A percentile compares a stretch with the other conserved stretches of the same genome.
Conservation (phyloP, 768 basidiomycete genomes). For the Termitomyces sp. region DNA sequence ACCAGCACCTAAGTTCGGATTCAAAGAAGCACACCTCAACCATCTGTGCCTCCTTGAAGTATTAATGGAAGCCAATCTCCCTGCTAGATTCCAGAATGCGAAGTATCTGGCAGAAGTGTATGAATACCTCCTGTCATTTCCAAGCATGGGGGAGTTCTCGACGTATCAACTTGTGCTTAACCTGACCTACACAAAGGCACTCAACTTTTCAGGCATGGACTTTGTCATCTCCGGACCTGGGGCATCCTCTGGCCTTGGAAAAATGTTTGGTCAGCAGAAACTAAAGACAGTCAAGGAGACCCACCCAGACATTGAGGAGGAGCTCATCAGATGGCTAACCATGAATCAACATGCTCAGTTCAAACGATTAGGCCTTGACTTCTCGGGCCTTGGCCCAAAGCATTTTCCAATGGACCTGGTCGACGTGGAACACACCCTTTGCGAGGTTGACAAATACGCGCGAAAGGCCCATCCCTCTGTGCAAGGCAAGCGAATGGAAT, state of each 20-base stretch:
- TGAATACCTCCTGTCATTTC: constrained; percentile 53
- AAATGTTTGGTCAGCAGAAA: constrained; percentile 51
- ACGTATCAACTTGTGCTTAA: constrained; percentile 64
- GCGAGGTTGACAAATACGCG: constrained; percentile 77
- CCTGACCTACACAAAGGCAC: constrained; percentile 49
- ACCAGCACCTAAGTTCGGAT: constrained; percentile 56
- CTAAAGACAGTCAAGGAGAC: constrained; percentile 24
- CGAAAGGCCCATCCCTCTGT: constrained; percentile 49
- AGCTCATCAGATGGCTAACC: constrained; percentile 61
- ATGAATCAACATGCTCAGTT: constrained; percentile 58
- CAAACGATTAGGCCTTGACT: constrained; percentile 47
- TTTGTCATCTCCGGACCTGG: constrained; percentile 71
- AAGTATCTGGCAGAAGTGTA: constrained; percentile 59
- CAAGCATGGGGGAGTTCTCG: constrained; percentile 71
- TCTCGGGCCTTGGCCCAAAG: constrained; percentile 46
- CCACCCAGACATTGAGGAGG: constrained; percentile 40
- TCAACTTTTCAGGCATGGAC: constrained; percentile 63
- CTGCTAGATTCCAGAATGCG: constrained; percentile 41
- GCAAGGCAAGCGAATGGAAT: constrained; percentile 34
- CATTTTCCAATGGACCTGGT: constrained; percentile 52
- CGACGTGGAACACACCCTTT: constrained; percentile 75
- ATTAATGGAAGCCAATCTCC: constrained; percentile 54
- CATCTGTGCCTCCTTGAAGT: constrained; percentile 59
- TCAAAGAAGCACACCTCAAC: constrained; percentile 43
- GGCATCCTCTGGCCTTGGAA: constrained; percentile 56